Evolutionary conservation across 179 eudicot species (phyloP).

Genomic region (Amaranthus tricolor): DNA sequence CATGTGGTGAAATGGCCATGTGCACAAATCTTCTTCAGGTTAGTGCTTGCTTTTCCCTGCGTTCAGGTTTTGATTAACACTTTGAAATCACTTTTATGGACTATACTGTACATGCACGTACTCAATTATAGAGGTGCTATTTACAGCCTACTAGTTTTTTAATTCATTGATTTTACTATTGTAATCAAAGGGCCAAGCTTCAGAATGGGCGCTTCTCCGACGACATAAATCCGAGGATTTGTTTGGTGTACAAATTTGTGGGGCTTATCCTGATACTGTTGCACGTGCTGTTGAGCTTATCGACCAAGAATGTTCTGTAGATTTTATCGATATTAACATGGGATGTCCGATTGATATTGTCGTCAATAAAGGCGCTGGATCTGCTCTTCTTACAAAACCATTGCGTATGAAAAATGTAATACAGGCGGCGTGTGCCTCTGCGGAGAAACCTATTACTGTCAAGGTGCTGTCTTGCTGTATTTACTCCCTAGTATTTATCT

Average conservation of each 20-base stretch:
- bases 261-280: slow-evolving; percentile 96
- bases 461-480: slow-evolving; percentile 49
- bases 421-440: slow-evolving; percentile 65
- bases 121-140: background rate
- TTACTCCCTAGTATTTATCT: too few species aligned
- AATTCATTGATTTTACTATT: background rate
- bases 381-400: slow-evolving; percentile 91
- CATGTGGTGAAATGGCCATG: slow-evolving; percentile 99
- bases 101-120: background rate
- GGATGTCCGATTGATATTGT: slow-evolving; percentile 98
- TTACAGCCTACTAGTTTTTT: slow-evolving; percentile 2
- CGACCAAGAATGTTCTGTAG: slow-evolving; percentile 81
- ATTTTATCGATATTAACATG: slow-evolving; percentile 95
- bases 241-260: slow-evolving; percentile 98
- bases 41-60: slow-evolving; percentile 11
- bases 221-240: slow-evolving; percentile 90
- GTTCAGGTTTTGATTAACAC: background rate
- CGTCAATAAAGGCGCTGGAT: slow-evolving; percentile 93
- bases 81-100: background rate
- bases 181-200: slow-evolving; percentile 77
- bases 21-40: slow-evolving; percentile 99
- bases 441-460: slow-evolving; percentile 74
- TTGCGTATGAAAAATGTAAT: slow-evolving; percentile 81
- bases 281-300: slow-evolving; percentile 91
- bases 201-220: slow-evolving; percentile 97